Evolutionary conservation across 805 yeast genomes (phyloP).

Genomic region (Saturnispora zaruensis): DNA sequence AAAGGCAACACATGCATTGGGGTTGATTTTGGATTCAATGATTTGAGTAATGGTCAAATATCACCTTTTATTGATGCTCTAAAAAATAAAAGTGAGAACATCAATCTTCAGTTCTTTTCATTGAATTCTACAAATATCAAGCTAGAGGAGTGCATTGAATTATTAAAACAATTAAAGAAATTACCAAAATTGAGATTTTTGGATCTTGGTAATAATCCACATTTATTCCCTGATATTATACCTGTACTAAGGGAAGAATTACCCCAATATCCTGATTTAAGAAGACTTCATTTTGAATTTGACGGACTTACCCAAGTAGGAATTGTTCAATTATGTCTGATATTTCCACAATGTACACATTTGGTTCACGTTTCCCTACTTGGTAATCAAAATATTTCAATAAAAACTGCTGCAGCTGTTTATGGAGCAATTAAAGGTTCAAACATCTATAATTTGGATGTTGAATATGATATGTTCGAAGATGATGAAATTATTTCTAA

Average conservation of each 20-base stretch:
- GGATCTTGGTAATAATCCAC: conserved; percentile 46
- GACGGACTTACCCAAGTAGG: conserved; percentile 40
- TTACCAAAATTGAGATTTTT: conserved; percentile 38
- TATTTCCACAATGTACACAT: conserved; percentile 39
- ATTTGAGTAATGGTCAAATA: conserved; percentile 38
- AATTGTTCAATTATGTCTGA: conserved; percentile 40
- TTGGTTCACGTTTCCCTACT: conserved; percentile 46
- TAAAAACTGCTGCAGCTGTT: conserved; percentile 39
- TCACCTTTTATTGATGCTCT: conserved; percentile 39
- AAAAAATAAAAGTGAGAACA: conserved; percentile 18
- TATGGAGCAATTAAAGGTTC: conserved; percentile 43
- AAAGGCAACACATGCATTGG: conserved; percentile 42
- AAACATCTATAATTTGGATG: conserved; percentile 42
- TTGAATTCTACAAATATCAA: conserved; percentile 42
- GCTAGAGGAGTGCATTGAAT: conserved; percentile 31
- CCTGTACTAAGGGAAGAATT: conserved; percentile 36
- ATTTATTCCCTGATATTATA: conserved; percentile 42
- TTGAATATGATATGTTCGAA: conserved; percentile 41
- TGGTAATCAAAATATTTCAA: conserved; percentile 40
- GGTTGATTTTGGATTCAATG: conserved; percentile 48
- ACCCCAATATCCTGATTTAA: conserved; percentile 37
- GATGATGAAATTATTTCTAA: conserved; percentile 45
- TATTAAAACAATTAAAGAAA: conserved; percentile 31
- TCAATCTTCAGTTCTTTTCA: conserved; percentile 41
- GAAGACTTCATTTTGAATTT: conserved; percentile 47